Conservation (phyloP, 371 early-diverging fungal species). For the Syncephalastrum sp. region DNA sequence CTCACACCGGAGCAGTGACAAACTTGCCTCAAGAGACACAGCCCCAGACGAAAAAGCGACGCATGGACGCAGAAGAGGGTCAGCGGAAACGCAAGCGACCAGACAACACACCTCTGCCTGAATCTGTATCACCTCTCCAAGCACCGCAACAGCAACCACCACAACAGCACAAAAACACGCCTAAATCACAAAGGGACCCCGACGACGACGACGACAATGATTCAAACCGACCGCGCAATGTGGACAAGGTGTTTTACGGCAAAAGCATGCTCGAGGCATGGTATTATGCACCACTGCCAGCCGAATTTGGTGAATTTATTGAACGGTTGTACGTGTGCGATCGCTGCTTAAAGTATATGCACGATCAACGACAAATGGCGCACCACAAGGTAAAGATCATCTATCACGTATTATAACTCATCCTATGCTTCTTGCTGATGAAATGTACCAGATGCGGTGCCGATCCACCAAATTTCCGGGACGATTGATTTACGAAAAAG, state of each 20-base stretch:
- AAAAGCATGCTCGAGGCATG: constrained; percentile 78
- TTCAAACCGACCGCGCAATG: constrained; percentile 33
- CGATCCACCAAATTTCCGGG: constrained; percentile 83
- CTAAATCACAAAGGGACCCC: too few relatives aligned
- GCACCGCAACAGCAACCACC: too few relatives aligned
- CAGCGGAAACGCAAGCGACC: too few relatives aligned
- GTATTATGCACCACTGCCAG: constrained; percentile 96
- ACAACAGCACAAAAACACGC: too few relatives aligned
- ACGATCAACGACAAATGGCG: constrained; percentile 39
- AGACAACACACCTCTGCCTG: too few relatives aligned
- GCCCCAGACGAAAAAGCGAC: too few relatives aligned
- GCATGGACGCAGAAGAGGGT: too few relatives aligned
- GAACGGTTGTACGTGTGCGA: constrained; percentile 87
- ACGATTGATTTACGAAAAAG: constrained; percentile 82
- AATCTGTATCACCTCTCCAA: too few relatives aligned
- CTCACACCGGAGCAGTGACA: too few relatives aligned
- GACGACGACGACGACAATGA: constrained; percentile 13
- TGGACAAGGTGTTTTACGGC: constrained; percentile 62
- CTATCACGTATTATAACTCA: not conserved
- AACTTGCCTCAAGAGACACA: too few relatives aligned
- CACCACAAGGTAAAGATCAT: constrained; percentile 46
- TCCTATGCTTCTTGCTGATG: not conserved
- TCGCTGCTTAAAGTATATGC: constrained; percentile 78
- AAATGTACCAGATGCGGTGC: constrained; percentile 1
- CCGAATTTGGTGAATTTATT: constrained; percentile 66